Base-by-base conservation (phyloP, 2,329 filamentous ascomycete species). In the Colletotrichum acutatum region DNA sequence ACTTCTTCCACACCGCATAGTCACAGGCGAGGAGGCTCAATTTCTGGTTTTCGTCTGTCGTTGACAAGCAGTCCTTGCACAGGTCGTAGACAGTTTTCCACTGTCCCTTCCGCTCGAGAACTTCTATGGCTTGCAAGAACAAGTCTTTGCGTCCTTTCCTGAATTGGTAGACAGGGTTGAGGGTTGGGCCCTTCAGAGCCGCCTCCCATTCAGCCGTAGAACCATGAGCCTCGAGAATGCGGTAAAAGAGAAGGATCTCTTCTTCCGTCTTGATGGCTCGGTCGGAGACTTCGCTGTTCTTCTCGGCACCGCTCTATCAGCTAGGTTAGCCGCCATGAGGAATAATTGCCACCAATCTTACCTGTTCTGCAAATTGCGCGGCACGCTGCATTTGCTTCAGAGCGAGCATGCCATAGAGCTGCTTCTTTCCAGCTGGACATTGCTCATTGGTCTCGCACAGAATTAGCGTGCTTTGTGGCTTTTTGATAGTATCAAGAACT, bases 371-470 rank as follows among this genome's bases (percentile, higher is more conserved):
- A 0, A 82, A 71, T 53, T 86, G 84, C 1, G 86, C 86, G 4
- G 86, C 87, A 61, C 85, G 83, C 71, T 89, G 85, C 1, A 88
- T 84, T 76, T 88, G 87, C 77, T 87, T 87, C 22, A 86, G 77
- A 0, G 87, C 84, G 19, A 90, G 79, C 75, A 85, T 86, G 14
- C 84, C 83, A 67, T 89, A 90, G 0, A 90, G 80, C 71, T 85
- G 86, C 70, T 82, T 85, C 78, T 89, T 90, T 22, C 85, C 83
- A 0, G 84, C 82, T 0, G 86, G 82, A 30, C 84, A 84, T 70
- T 88, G 86, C 2, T 83, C 77, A 75, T 85, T 88, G 54, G 79
- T 83, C 87, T 89, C 66, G 4, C 16, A 14, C 12, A 5, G 2
- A 11, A 42, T 73, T 34, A 73, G 61, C 26, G 28, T n/a, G 22